Percentiles rank a stretch among this genome's conserved stretches.
These are phyloP conservation scores for Exserohilum turcica DNA, from an alignment of 2,329 filamentous ascomycete species.

Conservation along the genomic window DNA sequence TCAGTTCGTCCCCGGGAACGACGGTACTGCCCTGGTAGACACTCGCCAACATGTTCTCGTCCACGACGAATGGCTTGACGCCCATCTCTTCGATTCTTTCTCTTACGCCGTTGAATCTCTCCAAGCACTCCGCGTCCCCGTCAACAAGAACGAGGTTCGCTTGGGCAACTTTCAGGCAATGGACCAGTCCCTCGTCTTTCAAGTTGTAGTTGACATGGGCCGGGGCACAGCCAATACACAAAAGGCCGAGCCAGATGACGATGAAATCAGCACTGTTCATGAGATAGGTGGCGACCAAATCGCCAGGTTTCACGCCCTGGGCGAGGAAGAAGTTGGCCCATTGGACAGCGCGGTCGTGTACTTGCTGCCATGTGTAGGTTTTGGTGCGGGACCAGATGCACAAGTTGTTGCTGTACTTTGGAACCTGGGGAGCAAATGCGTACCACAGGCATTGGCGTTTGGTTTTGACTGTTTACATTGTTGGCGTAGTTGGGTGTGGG, in stretches of 20 bases:
- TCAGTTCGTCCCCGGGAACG: constrained; percentile 60
- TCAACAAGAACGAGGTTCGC: constrained; percentile 64
- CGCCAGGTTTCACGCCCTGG: constrained; percentile 63
- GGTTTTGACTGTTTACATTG: constrained; percentile 47
- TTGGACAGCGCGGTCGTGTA: constrained; percentile 36
- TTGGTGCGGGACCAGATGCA: constrained; percentile 70
- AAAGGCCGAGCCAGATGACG: constrained; percentile 67
- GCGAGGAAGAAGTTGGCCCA: constrained; percentile 43
- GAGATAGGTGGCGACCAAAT: constrained; percentile 69
- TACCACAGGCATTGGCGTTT: constrained; percentile 41
- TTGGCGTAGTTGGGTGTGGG: not conserved
- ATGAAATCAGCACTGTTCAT: constrained; percentile 70
- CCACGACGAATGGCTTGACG: constrained; percentile 25
- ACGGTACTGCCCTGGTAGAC: constrained; percentile 23
- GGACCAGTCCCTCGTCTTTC: constrained; percentile 64
- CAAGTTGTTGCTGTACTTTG: constrained; percentile 51
- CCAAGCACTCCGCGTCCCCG: constrained; percentile 47
- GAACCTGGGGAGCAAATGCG: constrained; percentile 29
- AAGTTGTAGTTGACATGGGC: constrained; percentile 74
- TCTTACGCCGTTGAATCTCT: constrained; percentile 26
- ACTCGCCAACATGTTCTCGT: constrained; percentile 23
- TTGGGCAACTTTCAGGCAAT: constrained; percentile 65
- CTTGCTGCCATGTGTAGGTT: constrained; percentile 45
- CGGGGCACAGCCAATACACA: constrained; percentile 69
- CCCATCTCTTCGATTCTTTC: constrained; percentile 26